A percentile compares a stretch with the other conserved stretches of the same genome.
These are phyloP conservation scores for Oemleria cerasiformis DNA, from an alignment of 306 rosid species.

Conservation along the genomic window DNA sequence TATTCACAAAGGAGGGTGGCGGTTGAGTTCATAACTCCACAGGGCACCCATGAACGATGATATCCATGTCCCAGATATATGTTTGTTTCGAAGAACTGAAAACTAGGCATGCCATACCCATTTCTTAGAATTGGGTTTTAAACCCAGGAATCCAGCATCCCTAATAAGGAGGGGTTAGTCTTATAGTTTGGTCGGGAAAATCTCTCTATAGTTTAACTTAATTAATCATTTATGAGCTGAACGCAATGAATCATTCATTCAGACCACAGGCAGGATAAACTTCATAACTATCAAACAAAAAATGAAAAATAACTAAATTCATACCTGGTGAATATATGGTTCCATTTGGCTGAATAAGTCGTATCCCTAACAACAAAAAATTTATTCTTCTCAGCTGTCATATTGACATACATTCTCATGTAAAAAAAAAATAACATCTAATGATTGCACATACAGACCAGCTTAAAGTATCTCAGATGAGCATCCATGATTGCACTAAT, in stretches of 20 bases:
- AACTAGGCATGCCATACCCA: neutral
- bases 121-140: neutral
- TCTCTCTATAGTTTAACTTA: neutral
- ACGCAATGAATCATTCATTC: neutral
- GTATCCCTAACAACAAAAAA: constrained; percentile 53
- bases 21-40: neutral
- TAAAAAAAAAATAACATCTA: constrained; percentile 21
- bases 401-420: constrained; percentile 20
- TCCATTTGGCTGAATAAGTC: constrained; percentile 92
- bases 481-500: constrained; percentile 98
- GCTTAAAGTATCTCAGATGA: constrained; percentile 93
- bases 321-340: constrained; percentile 97
- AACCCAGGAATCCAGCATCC: neutral
- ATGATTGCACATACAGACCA: constrained; percentile 54
- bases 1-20: neutral
- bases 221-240: neutral
- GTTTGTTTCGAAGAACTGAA: neutral
- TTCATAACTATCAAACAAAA: neutral
- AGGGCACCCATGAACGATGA: neutral
- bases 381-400: constrained; percentile 26
- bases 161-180: neutral
- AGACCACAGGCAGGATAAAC: neutral
- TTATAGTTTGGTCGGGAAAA: neutral
- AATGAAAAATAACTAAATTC: constrained; percentile 1
- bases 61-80: neutral